phyloP scores from a whole-genome alignment of 306 rosid genomes.

The Styphnolobium japonicum region DNA sequence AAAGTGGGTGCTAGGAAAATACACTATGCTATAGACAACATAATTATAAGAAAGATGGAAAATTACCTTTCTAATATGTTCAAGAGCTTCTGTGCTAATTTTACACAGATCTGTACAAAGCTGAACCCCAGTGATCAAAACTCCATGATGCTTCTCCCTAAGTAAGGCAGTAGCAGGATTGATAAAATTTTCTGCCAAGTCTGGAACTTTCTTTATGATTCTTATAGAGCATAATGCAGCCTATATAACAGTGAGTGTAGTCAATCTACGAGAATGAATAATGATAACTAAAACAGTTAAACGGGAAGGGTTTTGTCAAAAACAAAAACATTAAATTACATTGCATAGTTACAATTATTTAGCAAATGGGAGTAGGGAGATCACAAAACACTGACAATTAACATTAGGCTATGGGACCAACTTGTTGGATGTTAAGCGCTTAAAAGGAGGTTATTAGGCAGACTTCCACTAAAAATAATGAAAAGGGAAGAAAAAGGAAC shows the following conservation, averaged over 20 bases:
- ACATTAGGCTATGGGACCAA: conserved; percentile 13
- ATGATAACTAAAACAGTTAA: conserved; percentile 19
- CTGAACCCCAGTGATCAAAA: conserved; percentile 92
- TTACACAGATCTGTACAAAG: conserved; percentile 96
- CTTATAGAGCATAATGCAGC: conserved; percentile 97
- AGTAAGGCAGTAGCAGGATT: conserved; percentile 87
- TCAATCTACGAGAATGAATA: conserved; percentile 37
- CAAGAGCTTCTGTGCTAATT: conserved; percentile 85
- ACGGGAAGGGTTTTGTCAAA: conserved; percentile 3
- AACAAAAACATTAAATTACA: conserved; percentile 25
- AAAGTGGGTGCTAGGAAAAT: conserved; percentile 7
- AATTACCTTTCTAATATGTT: conserved; percentile 78
- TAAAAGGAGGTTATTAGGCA: neutral
- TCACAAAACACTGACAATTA: conserved; percentile 22
- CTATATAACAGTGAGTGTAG: conserved; percentile 45
- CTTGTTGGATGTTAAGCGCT: conserved; percentile 12
- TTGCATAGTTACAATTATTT: neutral
- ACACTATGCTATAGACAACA: neutral
- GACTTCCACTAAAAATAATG: conserved; percentile 17
- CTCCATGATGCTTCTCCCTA: conserved; percentile 97
- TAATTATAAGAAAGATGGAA: conserved; percentile 9
- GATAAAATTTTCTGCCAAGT: conserved; percentile 91
- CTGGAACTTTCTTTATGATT: conserved; percentile 96
- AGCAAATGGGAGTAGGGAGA: conserved; percentile 21
- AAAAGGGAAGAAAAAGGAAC: neutral